Percentiles rank a stretch among this genome's conserved stretches.
Evolutionary conservation across 2,329 filamentous ascomycete species (phyloP).

Genomic region (Xylariaceae sp.): DNA sequence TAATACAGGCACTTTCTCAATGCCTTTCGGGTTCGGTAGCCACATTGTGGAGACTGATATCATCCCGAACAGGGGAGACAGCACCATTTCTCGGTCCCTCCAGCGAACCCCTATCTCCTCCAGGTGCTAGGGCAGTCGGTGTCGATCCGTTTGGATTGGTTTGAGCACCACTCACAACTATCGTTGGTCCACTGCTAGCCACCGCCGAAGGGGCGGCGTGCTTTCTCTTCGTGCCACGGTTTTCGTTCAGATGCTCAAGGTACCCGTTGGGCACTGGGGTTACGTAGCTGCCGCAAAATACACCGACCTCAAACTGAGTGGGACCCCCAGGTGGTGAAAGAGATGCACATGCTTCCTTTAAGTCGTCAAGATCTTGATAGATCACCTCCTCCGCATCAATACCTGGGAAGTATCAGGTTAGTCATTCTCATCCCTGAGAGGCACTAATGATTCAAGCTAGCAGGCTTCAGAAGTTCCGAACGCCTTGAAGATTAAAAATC

Average conservation of each 20-base stretch:
- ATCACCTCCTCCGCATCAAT: slow-evolving; percentile 73
- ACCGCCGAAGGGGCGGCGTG: slow-evolving; percentile 11
- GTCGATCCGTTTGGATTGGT: slow-evolving; percentile 11
- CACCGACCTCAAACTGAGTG: slow-evolving; percentile 81
- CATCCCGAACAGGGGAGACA: slow-evolving; percentile 20
- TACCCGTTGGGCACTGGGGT: slow-evolving; percentile 80
- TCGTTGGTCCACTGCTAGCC: slow-evolving; percentile 27
- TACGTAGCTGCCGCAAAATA: slow-evolving; percentile 86
- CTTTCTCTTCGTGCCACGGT: slow-evolving; percentile 72
- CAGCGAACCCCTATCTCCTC: slow-evolving; percentile 3
- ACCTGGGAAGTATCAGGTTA: slow-evolving; percentile 44
- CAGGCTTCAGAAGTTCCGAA: neutral
- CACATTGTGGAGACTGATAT: slow-evolving; percentile 32
- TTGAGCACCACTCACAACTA: slow-evolving; percentile 11
- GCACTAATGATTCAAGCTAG: neutral
- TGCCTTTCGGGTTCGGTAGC: slow-evolving; percentile 26
- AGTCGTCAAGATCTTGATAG: slow-evolving; percentile 74
- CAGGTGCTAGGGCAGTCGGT: neutral
- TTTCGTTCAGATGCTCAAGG: slow-evolving; percentile 75
- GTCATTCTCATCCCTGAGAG: neutral
- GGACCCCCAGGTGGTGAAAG: slow-evolving; percentile 62
- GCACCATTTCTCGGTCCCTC: slow-evolving; percentile 10
- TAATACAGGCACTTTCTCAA: slow-evolving; percentile 1
- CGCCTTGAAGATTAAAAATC: neutral
- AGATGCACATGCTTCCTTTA: slow-evolving; percentile 78